Evolutionary conservation across 2,329 filamentous ascomycete species (phyloP).

Genomic region (Fusarium fujikuroi): DNA sequence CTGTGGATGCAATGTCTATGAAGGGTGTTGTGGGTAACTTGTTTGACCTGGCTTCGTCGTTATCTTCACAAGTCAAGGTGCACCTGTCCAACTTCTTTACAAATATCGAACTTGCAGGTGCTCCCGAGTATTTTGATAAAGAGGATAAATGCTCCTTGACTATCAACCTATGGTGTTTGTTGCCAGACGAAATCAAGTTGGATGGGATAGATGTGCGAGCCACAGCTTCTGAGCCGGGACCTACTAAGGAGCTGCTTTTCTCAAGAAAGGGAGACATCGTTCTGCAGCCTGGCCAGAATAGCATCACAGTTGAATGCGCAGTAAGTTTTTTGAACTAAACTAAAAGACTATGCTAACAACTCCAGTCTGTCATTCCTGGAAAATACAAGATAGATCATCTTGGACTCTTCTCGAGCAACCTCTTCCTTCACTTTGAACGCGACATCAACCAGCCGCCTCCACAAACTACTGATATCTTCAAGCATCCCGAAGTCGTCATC

Average conservation of each 20-base stretch:
- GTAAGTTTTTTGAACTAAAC: slow-evolving; percentile 39
- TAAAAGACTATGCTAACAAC: slow-evolving; percentile 41
- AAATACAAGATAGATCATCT: slow-evolving; percentile 81
- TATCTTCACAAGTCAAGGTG: slow-evolving; percentile 70
- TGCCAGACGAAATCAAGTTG: slow-evolving; percentile 76
- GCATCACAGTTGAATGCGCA: slow-evolving; percentile 50
- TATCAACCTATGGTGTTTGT: slow-evolving; percentile 75
- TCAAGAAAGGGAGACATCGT: slow-evolving; percentile 42
- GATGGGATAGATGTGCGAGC: slow-evolving; percentile 74
- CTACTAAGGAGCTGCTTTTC: slow-evolving; percentile 67
- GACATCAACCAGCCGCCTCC: slow-evolving; percentile 60
- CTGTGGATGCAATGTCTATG: slow-evolving; percentile 53
- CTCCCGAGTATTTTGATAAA: slow-evolving; percentile 74
- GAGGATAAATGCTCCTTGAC: slow-evolving; percentile 80
- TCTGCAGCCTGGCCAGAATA: slow-evolving; percentile 61
- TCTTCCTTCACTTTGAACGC: slow-evolving; percentile 74
- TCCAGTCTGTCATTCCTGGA: slow-evolving; percentile 73
- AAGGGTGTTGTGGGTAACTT: slow-evolving; percentile 61
- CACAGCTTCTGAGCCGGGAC: slow-evolving; percentile 63
- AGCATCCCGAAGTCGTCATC: slow-evolving; percentile 72
- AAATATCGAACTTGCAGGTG: slow-evolving; percentile 72
- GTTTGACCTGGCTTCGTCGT: slow-evolving; percentile 55
- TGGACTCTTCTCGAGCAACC: slow-evolving; percentile 70
- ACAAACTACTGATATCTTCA: slow-evolving; percentile 63
- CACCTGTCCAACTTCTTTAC: slow-evolving; percentile 80